Evolutionary conservation across 2,329 filamentous ascomycete species (phyloP), one percentile per base, ranked within the genome.

Genomic region (Aulographum hederae): DNA sequence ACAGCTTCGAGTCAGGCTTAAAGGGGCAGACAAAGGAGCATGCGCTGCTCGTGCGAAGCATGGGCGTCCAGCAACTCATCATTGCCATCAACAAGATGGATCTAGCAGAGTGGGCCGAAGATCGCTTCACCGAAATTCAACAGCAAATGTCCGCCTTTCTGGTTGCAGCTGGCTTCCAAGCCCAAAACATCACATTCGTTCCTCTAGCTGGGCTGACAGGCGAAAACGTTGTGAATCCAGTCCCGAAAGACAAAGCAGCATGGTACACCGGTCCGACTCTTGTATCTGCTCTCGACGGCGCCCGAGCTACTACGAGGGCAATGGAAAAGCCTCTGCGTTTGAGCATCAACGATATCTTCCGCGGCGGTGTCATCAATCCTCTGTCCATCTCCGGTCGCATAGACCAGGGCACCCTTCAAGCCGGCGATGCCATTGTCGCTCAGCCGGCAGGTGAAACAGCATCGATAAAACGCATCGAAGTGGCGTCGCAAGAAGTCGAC

Each of bases 11-110:
- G 51, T 84, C 82, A 3, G 91, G 89, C 0, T 60, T 95, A 19
- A 86, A 79, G 47, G 89, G 89, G 0, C 89, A 98, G 50, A 98
- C 89, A 0, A 77, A 80, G 48, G 89, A 98, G 47, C 89, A 98
- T 48, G 82, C 89, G 4, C 57, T 95, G 12, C 66, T 98, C 1
- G 71, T 92, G 4, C 70, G 86, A 37, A 94, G 85, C 43, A 78
- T 95, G 59, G 89, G 89, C 0, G 77, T 98, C 2, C 78, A 86
- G 38, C 69, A 77, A 17, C 65, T 98, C 12, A 75, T 98, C 26
- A 78, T 98, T 18, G 85, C 81, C 2, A 72, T 98, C 38, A 98
- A 98, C 58, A 98, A 98, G 53, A 75, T 98, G 44, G 89, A 98
- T 50, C 76, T 74, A 12, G 73, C 86, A 5, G 59, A 63, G 4